Conservation (phyloP, 1,284 basidiomycete genomes). For the Cryptococcus hybrid region DNA sequence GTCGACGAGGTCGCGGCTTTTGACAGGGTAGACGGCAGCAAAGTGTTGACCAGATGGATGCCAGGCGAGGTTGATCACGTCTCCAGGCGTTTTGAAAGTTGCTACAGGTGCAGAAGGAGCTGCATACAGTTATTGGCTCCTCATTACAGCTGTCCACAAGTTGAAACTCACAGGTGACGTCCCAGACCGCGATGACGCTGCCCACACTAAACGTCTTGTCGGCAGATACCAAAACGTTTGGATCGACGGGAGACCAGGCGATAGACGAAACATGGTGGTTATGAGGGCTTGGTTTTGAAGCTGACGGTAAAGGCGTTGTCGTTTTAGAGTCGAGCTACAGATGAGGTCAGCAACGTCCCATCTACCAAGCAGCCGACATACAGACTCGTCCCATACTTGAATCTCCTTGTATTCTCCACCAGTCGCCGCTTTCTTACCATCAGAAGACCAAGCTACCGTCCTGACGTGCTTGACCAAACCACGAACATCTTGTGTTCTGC, state of each 20-base stretch:
- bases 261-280: constrained; percentile 37
- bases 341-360: not conserved
- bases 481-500: not conserved
- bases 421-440: constrained; percentile 24
- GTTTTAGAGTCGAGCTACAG: constrained; percentile 14
- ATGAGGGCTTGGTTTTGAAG: constrained; percentile 32
- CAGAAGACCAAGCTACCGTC: constrained; percentile 26
- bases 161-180: constrained; percentile 24
- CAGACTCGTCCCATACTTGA: constrained; percentile 24
- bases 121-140: constrained; percentile 2
- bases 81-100: constrained; percentile 33
- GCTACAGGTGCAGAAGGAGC: constrained; percentile 23
- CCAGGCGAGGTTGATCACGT: constrained; percentile 40
- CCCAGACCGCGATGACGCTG: constrained; percentile 36
- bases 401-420: constrained; percentile 28
- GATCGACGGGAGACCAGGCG: constrained; percentile 41
- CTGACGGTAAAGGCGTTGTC: constrained; percentile 17
- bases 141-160: not conserved
- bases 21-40: constrained; percentile 34
- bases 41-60: constrained; percentile 42
- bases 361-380: not conserved
- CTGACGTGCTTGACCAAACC: constrained; percentile 19
- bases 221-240: constrained; percentile 35
- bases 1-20: constrained; percentile 33
- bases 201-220: constrained; percentile 27